Conservation (phyloP, 768 basidiomycete species). For the Lactarius psammicola region DNA sequence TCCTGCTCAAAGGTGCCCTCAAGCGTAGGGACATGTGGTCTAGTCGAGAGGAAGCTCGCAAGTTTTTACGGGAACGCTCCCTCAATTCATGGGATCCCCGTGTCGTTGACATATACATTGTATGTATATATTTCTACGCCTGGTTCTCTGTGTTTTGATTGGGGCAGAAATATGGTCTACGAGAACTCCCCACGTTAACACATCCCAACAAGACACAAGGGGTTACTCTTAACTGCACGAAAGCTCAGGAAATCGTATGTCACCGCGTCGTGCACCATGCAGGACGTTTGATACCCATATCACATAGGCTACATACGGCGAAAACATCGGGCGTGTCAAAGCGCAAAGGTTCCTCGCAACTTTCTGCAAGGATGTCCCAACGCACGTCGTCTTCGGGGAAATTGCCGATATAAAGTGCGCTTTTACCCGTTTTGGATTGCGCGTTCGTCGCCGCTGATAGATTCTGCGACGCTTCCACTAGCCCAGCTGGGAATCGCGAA, state of each 20-base stretch:
- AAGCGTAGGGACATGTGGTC: constrained; percentile 53
- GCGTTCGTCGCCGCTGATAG: not conserved
- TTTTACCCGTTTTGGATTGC: not conserved
- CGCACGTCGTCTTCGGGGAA: constrained; percentile 25
- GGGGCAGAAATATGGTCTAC: constrained; percentile 43
- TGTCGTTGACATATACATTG: constrained; percentile 45
- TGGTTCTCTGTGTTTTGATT: not conserved
- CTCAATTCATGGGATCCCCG: constrained; percentile 54
- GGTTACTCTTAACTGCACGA: constrained; percentile 50
- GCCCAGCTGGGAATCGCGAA: constrained; percentile 17
- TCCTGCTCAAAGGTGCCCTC: constrained; percentile 37
- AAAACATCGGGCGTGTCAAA: not conserved
- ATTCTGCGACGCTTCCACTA: not conserved
- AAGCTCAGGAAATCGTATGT: constrained; percentile 43
- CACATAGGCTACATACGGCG: constrained; percentile 19
- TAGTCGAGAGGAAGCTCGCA: constrained; percentile 48
- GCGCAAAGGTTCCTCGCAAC: constrained; percentile 16
- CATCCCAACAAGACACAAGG: constrained; percentile 46
- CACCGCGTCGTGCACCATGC: not conserved
- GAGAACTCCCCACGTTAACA: constrained; percentile 41
- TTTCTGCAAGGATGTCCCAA: constrained; percentile 25
- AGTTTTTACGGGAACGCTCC: constrained; percentile 39
- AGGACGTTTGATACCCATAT: not conserved
- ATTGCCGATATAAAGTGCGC: constrained; percentile 23
- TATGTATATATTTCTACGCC: constrained; percentile 30